phyloP scores from a whole-genome alignment of 768 basidiomycete genomes.

The Tricholoma hemisulphureum region DNA sequence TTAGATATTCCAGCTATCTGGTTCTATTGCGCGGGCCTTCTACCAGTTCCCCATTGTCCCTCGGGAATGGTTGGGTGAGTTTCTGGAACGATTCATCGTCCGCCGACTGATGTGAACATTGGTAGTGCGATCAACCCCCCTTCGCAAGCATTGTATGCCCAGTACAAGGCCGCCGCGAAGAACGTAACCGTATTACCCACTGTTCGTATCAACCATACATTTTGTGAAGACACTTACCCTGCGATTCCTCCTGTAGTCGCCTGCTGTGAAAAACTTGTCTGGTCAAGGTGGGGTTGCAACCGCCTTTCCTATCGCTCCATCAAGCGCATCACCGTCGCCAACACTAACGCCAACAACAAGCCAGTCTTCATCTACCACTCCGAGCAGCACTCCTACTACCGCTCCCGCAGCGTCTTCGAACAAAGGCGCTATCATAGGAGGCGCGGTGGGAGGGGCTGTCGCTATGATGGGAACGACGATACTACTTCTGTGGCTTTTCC shows the following conservation, averaged over 20 bases:
- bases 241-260: slow-evolving; percentile 18
- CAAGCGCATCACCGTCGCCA: not conserved
- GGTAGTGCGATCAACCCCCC: slow-evolving; percentile 38
- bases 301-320: slow-evolving; percentile 9
- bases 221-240: not conserved
- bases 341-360: no score
- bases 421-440: slow-evolving; percentile 20
- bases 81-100: not conserved
- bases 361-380: not conserved
- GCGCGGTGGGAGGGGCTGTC: slow-evolving; percentile 19
- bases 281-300: slow-evolving; percentile 37
- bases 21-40: slow-evolving; percentile 37
- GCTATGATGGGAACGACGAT: slow-evolving; percentile 10
- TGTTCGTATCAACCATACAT: slow-evolving; percentile 16
- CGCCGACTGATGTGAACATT: not conserved
- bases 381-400: not conserved
- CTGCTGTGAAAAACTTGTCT: slow-evolving; percentile 21
- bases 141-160: slow-evolving; percentile 21
- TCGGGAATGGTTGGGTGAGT: slow-evolving; percentile 42
- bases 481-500: slow-evolving; percentile 6
- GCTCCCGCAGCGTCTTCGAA: not conserved
- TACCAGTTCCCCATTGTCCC: slow-evolving; percentile 38
- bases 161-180: slow-evolving; percentile 30
- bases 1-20: slow-evolving; percentile 27
- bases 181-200: slow-evolving; percentile 22